Conservation (phyloP, 495 filamentous ascomycete species). For the Friedmanniomyces simplex region DNA sequence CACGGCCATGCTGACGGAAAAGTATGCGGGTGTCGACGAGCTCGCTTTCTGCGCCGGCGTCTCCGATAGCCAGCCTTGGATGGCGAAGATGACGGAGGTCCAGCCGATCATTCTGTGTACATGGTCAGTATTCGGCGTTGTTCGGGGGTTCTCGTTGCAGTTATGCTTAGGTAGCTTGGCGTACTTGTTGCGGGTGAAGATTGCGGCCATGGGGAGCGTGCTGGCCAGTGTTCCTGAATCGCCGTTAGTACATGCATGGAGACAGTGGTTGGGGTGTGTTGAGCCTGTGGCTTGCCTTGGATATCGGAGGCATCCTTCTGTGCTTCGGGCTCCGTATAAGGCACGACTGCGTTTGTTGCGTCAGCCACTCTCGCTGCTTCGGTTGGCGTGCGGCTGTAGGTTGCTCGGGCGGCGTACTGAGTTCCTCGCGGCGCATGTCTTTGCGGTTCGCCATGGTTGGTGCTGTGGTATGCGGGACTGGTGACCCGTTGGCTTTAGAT, state of each 20-base stretch:
- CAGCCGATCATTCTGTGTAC: slow-evolving; percentile 33
- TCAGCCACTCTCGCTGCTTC: background rate
- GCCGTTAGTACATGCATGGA: slow-evolving; percentile 26
- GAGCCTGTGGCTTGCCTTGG: slow-evolving; percentile 16
- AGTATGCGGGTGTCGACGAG: slow-evolving; percentile 63
- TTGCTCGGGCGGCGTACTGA: slow-evolving; percentile 47
- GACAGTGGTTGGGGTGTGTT: slow-evolving; percentile 3
- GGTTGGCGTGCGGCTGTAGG: background rate
- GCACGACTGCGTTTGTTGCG: slow-evolving; percentile 41
- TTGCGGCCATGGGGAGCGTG: slow-evolving; percentile 89
- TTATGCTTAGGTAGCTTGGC: background rate
- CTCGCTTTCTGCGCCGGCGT: slow-evolving; percentile 61
- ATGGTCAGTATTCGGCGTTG: background rate
- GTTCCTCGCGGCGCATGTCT: slow-evolving; percentile 76
- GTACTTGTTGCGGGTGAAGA: slow-evolving; percentile 83
- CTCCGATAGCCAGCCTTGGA: slow-evolving; percentile 81
- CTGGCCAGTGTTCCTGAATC: slow-evolving; percentile 58
- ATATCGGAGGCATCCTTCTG: slow-evolving; percentile 45
- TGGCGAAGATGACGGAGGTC: slow-evolving; percentile 71
- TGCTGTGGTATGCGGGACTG: too few species aligned
- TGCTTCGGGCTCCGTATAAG: slow-evolving; percentile 50
- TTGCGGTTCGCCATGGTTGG: slow-evolving; percentile 36
- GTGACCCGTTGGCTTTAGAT: too few species aligned
- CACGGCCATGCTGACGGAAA: slow-evolving; percentile 83
- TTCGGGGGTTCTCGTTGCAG: background rate